These are phyloP conservation scores for Kodamaea arcana DNA, from an alignment of 1,139 yeast species.

Conservation along the genomic window DNA sequence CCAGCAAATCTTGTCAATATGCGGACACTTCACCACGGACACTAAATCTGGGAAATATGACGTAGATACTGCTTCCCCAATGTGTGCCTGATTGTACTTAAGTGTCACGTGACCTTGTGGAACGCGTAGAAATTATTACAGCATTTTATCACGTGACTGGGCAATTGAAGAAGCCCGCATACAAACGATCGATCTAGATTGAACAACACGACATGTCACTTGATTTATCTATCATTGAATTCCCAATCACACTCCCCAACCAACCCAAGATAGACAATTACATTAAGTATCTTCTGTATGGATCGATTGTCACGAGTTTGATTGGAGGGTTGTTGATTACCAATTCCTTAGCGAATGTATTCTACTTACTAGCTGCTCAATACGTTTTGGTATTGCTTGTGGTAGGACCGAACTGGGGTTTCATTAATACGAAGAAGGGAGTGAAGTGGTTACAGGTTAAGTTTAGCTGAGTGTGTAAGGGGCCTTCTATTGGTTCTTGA, in stretches of 20 bases:
- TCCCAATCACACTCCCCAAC: conserved; percentile 61
- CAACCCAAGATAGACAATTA: conserved; percentile 35
- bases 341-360: conserved; percentile 34
- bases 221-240: conserved; percentile 35
- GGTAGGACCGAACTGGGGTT: conserved; percentile 55
- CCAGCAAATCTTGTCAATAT: no score
- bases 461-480: no score
- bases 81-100: no score
- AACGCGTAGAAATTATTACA: no score
- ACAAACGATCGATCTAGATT: no score
- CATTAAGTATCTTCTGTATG: conserved; percentile 17
- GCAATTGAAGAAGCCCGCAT: no score
- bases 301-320: conserved; percentile 32
- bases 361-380: conserved; percentile 33
- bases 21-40: no score
- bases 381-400: conserved; percentile 32
- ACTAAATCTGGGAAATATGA: no score
- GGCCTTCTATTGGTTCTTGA: no score
- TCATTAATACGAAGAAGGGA: conserved; percentile 30
- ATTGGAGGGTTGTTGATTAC: conserved; percentile 39
- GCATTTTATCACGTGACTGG: no score
- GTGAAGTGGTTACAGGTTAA: conserved; percentile 15
- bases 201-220: background rate
- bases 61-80: no score
- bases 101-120: no score